These are phyloP conservation scores for Fimicolochytrium jonesii DNA, from an alignment of 192 early-diverging fungal species.

Conservation along the genomic window DNA sequence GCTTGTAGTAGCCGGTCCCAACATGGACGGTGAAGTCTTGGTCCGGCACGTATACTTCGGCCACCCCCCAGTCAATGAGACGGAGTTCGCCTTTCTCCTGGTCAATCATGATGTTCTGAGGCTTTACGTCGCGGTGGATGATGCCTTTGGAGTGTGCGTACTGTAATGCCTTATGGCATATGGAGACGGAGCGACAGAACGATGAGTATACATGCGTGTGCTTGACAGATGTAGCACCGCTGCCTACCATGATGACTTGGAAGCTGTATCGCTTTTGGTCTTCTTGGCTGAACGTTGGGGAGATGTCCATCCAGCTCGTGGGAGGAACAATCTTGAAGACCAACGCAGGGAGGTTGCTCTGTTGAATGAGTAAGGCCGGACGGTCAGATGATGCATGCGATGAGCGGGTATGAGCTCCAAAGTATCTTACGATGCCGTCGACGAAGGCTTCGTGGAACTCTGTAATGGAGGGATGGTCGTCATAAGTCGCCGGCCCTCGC, in stretches of 20 bases:
- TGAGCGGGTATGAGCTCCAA: not conserved
- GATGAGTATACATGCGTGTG: slow-evolving; percentile 3
- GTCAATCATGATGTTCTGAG: slow-evolving; percentile 48
- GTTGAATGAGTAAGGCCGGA: not conserved
- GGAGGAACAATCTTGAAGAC: slow-evolving; percentile 22
- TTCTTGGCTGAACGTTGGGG: slow-evolving; percentile 21
- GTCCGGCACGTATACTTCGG: slow-evolving; percentile 34
- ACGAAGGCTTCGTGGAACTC: slow-evolving; percentile 3
- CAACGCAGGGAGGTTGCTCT: slow-evolving; percentile 26
- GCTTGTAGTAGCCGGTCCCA: slow-evolving; percentile 43
- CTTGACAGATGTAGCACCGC: not conserved
- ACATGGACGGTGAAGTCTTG: slow-evolving; percentile 34
- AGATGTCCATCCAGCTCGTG: slow-evolving; percentile 35
- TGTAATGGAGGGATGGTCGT: too few relatives aligned
- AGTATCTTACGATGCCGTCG: not conserved
- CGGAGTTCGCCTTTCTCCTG: slow-evolving; percentile 21
- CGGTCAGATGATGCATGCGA: not conserved
- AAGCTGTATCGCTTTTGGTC: slow-evolving; percentile 29
- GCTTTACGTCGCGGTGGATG: slow-evolving; percentile 53
- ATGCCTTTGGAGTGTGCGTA: slow-evolving; percentile 40
- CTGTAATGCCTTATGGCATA: slow-evolving; percentile 28
- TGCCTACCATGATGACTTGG: slow-evolving; percentile 22
- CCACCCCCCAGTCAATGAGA: slow-evolving; percentile 48
- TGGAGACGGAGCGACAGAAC: not conserved
- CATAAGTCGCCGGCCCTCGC: not conserved